phyloP scores from a whole-genome alignment of 2,329 filamentous ascomycete species.

The Colletotrichum nymphaeae region DNA sequence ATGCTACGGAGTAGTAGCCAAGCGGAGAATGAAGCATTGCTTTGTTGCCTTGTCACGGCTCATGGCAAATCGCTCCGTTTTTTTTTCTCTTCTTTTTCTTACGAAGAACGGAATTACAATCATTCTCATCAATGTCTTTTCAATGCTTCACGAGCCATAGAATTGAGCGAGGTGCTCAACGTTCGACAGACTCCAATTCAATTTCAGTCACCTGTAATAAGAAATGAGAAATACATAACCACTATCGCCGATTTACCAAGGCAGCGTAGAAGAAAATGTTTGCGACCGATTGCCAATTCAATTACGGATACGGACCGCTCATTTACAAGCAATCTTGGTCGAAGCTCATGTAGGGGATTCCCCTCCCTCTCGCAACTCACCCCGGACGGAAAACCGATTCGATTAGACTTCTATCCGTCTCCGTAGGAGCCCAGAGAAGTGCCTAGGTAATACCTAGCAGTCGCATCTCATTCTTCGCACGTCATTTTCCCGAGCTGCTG shows the following conservation, averaged over 20 bases:
- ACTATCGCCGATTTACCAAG: too few relatives aligned
- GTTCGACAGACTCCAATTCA: not conserved
- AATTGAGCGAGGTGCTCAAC: not conserved
- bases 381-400: not conserved
- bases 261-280: not conserved
- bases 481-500: conserved; percentile 2
- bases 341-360: not conserved
- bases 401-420: not conserved
- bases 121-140: not conserved
- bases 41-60: not conserved
- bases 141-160: not conserved
- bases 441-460: not conserved
- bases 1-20: not conserved
- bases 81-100: too few relatives aligned
- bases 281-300: not conserved
- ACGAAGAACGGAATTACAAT: not conserved
- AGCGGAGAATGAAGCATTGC: not conserved
- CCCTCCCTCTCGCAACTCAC: not conserved
- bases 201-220: not conserved
- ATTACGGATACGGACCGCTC: not conserved
- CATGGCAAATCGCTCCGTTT: not conserved
- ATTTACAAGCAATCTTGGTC: not conserved
- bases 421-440: not conserved
- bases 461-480: conserved; percentile 10
- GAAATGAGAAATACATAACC: too few relatives aligned